A percentile compares a stretch with the other conserved stretches of the same genome.
These are phyloP conservation scores for Wallacemonas sp. DNA, from an alignment of 208 protist species.

Conservation along the genomic window DNA sequence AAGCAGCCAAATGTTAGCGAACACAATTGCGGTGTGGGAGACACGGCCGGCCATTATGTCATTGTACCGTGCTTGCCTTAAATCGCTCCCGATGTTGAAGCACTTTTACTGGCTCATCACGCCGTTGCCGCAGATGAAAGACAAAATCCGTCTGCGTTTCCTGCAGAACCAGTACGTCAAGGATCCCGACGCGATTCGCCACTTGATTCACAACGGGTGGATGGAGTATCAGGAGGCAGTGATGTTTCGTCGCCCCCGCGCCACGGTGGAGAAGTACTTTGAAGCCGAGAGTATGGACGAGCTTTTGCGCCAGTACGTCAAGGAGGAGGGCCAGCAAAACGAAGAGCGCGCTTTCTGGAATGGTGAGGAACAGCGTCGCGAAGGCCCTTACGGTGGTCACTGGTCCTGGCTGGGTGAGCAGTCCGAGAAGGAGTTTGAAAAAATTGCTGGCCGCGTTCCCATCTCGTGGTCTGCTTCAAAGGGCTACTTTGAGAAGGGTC, in stretches of 20 bases:
- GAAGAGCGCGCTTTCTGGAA: constrained; percentile 84
- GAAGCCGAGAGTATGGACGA: constrained; percentile 74
- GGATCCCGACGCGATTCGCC: constrained; percentile 85
- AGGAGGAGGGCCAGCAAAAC: constrained; percentile 78
- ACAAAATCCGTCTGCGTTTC: constrained; percentile 80
- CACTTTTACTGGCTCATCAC: constrained; percentile 87
- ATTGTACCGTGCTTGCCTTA: constrained; percentile 83
- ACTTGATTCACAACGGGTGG: constrained; percentile 88
- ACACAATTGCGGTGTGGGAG: constrained; percentile 75
- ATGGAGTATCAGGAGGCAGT: constrained; percentile 87
- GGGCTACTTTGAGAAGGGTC: constrained; percentile 84
- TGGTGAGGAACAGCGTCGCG: constrained; percentile 81
- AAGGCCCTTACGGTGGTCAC: constrained; percentile 85
- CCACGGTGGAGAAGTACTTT: constrained; percentile 84
- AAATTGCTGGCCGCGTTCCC: constrained; percentile 80
- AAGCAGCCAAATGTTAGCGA: constrained; percentile 59
- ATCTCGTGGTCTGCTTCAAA: constrained; percentile 81
- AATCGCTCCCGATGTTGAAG: constrained; percentile 82
- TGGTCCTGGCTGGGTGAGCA: constrained; percentile 86
- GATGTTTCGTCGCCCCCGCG: constrained; percentile 74
- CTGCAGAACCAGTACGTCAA: constrained; percentile 86
- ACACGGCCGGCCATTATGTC: constrained; percentile 67
- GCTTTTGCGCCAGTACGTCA: constrained; percentile 64
- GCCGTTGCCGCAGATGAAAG: constrained; percentile 82
- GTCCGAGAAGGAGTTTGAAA: constrained; percentile 80